A percentile compares a stretch with the other conserved stretches of the same genome.
phyloP scores from a whole-genome alignment of 2,329 filamentous ascomycete species.

The Daldinia eschscholtzii region DNA sequence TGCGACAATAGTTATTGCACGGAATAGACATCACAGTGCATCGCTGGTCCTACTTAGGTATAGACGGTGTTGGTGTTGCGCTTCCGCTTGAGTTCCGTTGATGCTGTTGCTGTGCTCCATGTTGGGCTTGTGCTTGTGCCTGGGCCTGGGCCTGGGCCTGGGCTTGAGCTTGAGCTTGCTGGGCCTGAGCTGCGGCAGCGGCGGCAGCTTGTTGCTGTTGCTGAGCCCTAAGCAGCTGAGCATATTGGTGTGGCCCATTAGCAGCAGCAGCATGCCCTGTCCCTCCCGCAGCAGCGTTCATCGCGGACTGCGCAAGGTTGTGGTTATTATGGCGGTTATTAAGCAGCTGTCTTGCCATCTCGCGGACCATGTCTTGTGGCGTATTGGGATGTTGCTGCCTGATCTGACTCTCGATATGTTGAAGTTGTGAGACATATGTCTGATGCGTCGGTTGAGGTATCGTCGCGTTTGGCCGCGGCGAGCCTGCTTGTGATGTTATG shows the following conservation, averaged over 20 bases:
- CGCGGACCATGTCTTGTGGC: conserved; percentile 63
- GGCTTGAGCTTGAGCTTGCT: conserved; percentile 47
- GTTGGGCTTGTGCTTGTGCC: conserved; percentile 23
- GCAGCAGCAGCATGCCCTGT: conserved; percentile 62
- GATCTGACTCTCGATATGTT: conserved; percentile 65
- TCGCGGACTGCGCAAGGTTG: conserved; percentile 61
- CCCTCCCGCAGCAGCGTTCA: conserved; percentile 67
- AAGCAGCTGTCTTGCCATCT: conserved; percentile 66
- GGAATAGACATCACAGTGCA: no score
- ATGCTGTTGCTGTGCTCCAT: conserved; percentile 49
- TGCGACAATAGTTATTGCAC: no score
- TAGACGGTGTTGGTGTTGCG: conserved; percentile 48
- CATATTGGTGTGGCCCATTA: conserved; percentile 70
- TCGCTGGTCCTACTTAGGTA: conserved; percentile 39
- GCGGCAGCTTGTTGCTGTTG: conserved; percentile 63
- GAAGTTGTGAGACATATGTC: conserved; percentile 62
- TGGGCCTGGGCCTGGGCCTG: conserved; percentile 44
- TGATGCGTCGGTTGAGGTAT: conserved; percentile 61
- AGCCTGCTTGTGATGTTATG: conserved; percentile 61
- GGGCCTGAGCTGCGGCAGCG: conserved; percentile 46
- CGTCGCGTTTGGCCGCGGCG: conserved; percentile 59
- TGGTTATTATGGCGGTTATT: conserved; percentile 59
- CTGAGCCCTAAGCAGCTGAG: conserved; percentile 69
- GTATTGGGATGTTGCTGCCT: conserved; percentile 65
- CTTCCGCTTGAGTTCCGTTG: conserved; percentile 50